A percentile compares a stretch with the other conserved stretches of the same genome.
Evolutionary conservation across 352 stramenopile species (phyloP).

Genomic region (Globisporangium nunn): DNA sequence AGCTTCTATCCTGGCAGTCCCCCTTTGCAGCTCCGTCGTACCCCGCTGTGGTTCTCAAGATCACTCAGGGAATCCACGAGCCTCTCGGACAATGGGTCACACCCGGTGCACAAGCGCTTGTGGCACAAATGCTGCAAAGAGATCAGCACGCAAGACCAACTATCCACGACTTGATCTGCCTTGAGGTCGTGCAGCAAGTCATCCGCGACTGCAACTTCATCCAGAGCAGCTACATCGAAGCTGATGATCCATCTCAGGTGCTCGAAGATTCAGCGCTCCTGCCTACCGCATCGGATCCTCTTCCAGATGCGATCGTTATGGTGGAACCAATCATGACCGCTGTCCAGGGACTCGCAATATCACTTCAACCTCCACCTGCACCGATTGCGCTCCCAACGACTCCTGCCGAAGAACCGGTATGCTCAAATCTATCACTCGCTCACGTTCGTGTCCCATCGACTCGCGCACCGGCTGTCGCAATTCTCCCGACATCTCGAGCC

Average conservation of each 20-base stretch:
- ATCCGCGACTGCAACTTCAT: neutral
- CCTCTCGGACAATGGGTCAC: neutral
- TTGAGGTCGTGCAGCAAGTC: neutral
- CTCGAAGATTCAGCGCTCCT: neutral
- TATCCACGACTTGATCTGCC: neutral
- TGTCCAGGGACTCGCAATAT: neutral
- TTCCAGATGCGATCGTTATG: neutral
- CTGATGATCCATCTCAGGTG: neutral
- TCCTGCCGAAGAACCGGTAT: neutral
- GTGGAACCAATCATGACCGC: neutral
- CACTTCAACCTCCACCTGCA: neutral
- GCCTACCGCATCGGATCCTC: neutral
- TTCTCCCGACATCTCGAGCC: neutral
- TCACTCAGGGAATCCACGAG: neutral
- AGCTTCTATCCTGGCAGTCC: slow-evolving; percentile 44
- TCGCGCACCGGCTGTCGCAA: neutral
- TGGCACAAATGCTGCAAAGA: slow-evolving; percentile 1
- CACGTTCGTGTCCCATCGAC: neutral
- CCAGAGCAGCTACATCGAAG: neutral
- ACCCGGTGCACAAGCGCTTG: neutral
- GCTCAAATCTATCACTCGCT: neutral
- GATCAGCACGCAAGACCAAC: slow-evolving; percentile 1
- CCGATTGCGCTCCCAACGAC: neutral
- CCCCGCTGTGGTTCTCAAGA: neutral
- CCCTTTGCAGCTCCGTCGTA: slow-evolving; percentile 23